phyloP scores from a whole-genome alignment of 2,329 filamentous ascomycete genomes.

The Neodidymelliopsis sp. region DNA sequence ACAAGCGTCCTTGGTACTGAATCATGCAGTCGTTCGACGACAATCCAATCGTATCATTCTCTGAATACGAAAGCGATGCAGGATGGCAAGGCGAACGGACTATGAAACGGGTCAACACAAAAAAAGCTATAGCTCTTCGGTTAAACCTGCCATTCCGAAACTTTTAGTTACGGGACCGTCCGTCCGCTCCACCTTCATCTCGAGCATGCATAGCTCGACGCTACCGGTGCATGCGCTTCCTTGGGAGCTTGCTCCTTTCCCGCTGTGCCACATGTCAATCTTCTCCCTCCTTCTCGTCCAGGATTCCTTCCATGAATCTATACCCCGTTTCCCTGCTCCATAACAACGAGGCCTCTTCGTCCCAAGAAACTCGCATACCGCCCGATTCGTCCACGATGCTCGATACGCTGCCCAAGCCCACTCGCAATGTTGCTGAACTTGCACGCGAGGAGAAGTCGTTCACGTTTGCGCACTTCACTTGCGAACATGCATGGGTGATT shows the following conservation, averaged over 20 bases:
- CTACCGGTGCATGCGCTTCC: slow-evolving; percentile 6
- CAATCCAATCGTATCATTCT: too few species aligned
- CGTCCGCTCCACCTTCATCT: slow-evolving; percentile 16
- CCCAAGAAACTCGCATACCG: slow-evolving; percentile 2
- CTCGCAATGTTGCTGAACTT: slow-evolving; percentile 50
- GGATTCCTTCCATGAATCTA: slow-evolving; percentile 8
- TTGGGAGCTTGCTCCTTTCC: slow-evolving; percentile 8
- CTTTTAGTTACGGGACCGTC: slow-evolving; percentile 4
- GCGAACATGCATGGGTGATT: slow-evolving; percentile 69
- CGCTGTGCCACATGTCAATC: slow-evolving; percentile 12
- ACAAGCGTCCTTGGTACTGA: too few species aligned
- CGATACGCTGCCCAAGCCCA: slow-evolving; percentile 40
- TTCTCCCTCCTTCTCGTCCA: background rate
- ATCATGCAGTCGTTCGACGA: too few species aligned
- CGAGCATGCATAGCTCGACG: slow-evolving; percentile 12
- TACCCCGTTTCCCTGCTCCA: slow-evolving; percentile 14
- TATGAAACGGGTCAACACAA: slow-evolving; percentile 4
- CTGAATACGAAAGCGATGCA: background rate
- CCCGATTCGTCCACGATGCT: slow-evolving; percentile 19
- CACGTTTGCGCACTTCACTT: slow-evolving; percentile 65
- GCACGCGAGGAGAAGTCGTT: slow-evolving; percentile 53
- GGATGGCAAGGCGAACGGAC: background rate
- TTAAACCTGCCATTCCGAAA: slow-evolving; percentile 2
- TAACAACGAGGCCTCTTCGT: slow-evolving; percentile 1
- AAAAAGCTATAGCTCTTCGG: slow-evolving; percentile 1